Base-by-base conservation (phyloP, 2,329 filamentous ascomycete species). In the Calycina herbarum region DNA sequence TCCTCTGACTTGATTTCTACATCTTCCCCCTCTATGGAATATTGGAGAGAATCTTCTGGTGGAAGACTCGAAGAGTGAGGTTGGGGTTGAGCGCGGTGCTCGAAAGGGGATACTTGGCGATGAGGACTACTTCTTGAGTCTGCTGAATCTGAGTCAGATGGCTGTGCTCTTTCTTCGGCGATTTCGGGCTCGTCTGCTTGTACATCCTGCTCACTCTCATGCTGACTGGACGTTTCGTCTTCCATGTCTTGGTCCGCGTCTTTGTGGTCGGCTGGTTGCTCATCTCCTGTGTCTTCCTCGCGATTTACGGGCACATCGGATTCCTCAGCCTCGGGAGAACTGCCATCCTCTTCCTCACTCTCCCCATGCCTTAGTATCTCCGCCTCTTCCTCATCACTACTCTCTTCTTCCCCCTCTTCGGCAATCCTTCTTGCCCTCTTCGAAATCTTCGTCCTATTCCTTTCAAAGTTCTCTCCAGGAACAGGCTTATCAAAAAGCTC, bases 401-500 rank as follows among this genome's bases (percentile, higher is more conserved):
- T 54, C 38, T 33, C 64, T 31, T 64, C 62, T 42, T 27, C 59
- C 27, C 60, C 66, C 17, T 57, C 61, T 31, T 45, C 48, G 42
- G 51, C 38, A 42, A 42, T 64, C 27, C 60, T 68, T 45, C 59
- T 70, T 45, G 31, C 60, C 51, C 58, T 64, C 62, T 68, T 71
- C 42, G 63, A 66, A 29, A 62, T 59, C 62, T 59, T 65, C 33
- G 35, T 59, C 61, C 63, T 63, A 65, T 73, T 74, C 48, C 45
- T 67, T 17, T 64, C 62, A 68, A 76, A 75, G 2, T 65, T 65
- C 61, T 71, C 68, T 15, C 67, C 61, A 1, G 58, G 31, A 8
- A 75, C 66, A 20, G 68, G 71, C 11, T 31, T 63, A 15, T 69
- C 68, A 51, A 73, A 61, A 5, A 59, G 66, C 65, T 77, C 75